Percentiles rank a stretch among this genome's conserved stretches.
Evolutionary conservation across 345 rosid genomes (phyloP).

Genomic region (Rhodomyrtus tomentosa): DNA sequence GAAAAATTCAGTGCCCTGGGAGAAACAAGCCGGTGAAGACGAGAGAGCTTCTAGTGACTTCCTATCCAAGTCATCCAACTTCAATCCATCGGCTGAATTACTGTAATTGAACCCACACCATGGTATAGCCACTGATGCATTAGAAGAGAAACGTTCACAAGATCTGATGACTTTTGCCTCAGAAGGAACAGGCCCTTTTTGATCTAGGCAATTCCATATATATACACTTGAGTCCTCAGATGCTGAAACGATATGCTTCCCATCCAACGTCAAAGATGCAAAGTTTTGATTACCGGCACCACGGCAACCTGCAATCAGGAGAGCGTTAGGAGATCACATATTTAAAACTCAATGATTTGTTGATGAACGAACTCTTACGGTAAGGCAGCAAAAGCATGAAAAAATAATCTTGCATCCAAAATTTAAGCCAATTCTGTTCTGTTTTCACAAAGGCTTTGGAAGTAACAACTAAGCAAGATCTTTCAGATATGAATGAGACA

Average conservation of each 20-base stretch:
- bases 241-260: conserved; percentile 75
- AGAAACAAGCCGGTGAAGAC: conserved; percentile 40
- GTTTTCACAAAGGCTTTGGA: neutral
- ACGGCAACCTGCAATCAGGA: neutral
- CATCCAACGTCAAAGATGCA: conserved; percentile 63
- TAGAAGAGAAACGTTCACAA: conserved; percentile 58
- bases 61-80: conserved; percentile 3
- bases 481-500: neutral
- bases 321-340: neutral
- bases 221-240: conserved; percentile 73
- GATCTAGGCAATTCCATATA: conserved; percentile 51
- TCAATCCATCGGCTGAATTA: conserved; percentile 12
- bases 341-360: neutral
- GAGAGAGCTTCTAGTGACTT: conserved; percentile 19
- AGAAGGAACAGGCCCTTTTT: conserved; percentile 12
- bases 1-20: conserved; percentile 43
- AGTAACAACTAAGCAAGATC: neutral
- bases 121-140: conserved; percentile 71
- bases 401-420: neutral
- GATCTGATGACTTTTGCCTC: conserved; percentile 42
- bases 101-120: conserved; percentile 54
- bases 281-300: conserved; percentile 49
- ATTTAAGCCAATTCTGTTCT: neutral
- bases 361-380: neutral
- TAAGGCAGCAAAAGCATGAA: neutral